Base-by-base conservation (phyloP, 228 moss, liverwort and hornwort genomes). In the Sphagnum fallax region DNA sequence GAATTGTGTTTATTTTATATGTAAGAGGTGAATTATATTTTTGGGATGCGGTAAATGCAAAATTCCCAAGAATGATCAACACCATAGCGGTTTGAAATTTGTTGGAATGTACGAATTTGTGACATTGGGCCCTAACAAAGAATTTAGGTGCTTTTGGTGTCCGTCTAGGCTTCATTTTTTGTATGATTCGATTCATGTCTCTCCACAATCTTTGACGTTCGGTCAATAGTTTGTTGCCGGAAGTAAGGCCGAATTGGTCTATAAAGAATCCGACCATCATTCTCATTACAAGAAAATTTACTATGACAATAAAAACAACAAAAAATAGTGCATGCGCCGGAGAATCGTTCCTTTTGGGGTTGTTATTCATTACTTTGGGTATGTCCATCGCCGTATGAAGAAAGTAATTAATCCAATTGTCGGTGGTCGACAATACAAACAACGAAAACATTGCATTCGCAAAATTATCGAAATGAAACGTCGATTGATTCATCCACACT, bases 161-260 rank as follows among this genome's bases (percentile, higher is more conserved):
- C 4, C 82, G 81, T 47, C 14, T 76, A 0, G 97, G 90, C 5
- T 47, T 71, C 4, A 97, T 76, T 64, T 88, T 81, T 71, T 97
- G 97, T n/a, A 79, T 88, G 65, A 97, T 81, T 14, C 97, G 85
- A 70, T 97, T 97, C 74, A 91, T 93, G 58, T 97, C 97, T 52
- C 97, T 66, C 93, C 93, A 97, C 52, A 97, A 68, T 65, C 93
- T 88, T 72, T 97, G 93, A 6, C 90, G 83, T 64, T 93, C 90
- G 0, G 93, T 93, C 15, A 97, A 77, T 52, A 97, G 70, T 65
- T 97, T 97, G 6, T 91, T 79, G 64, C 97, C 97, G 0, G 97
- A 97, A 48, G 90, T 87, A 5, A 93, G 80, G 0, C 97, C 93
- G 74, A 97, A 97, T 66, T 97, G 97, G 79, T 97, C 97, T 57